Evolutionary conservation across 2,329 filamentous ascomycete species (phyloP).

Genomic region (Calcarisporium arbuscula): DNA sequence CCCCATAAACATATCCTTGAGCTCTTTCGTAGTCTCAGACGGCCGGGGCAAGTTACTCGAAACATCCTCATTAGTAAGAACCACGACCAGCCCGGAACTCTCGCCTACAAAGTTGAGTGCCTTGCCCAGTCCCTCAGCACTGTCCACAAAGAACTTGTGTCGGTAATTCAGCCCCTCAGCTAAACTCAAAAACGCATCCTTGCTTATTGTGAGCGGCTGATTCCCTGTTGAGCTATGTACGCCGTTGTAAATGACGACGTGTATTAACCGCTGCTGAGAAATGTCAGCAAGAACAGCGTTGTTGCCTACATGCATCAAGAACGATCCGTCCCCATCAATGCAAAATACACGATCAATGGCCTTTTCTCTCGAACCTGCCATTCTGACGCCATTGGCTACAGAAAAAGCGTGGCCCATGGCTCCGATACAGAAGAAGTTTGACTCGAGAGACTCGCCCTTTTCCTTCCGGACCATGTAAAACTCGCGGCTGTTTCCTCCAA

Average conservation of each 20-base stretch:
- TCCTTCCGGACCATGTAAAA: constrained; percentile 6
- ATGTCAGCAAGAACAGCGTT: constrained; percentile 3
- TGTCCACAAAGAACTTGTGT: constrained; percentile 3
- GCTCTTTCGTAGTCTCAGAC: too few species aligned
- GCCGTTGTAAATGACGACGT: constrained; percentile 5
- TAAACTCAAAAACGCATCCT: neutral
- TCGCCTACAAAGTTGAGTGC: too few species aligned
- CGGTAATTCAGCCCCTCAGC: constrained; percentile 1
- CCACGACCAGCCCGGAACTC: too few species aligned
- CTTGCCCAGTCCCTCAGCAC: neutral
- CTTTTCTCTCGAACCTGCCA: neutral
- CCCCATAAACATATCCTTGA: too few species aligned
- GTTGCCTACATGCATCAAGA: constrained; percentile 6
- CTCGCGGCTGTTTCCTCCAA: constrained; percentile 5
- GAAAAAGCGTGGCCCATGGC: constrained; percentile 5
- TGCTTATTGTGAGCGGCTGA: constrained; percentile 3
- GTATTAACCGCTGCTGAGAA: constrained; percentile 1
- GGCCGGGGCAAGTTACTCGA: too few species aligned
- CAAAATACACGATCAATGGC: constrained; percentile 1
- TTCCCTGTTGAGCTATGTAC: constrained; percentile 3
- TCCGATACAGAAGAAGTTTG: constrained; percentile 4
- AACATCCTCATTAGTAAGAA: too few species aligned
- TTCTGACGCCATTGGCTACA: constrained; percentile 2
- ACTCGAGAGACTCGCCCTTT: neutral
- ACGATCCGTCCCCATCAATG: constrained; percentile 5